These are phyloP conservation scores for Letharia columbiana DNA, from an alignment of 495 filamentous ascomycete species.

Conservation along the genomic window DNA sequence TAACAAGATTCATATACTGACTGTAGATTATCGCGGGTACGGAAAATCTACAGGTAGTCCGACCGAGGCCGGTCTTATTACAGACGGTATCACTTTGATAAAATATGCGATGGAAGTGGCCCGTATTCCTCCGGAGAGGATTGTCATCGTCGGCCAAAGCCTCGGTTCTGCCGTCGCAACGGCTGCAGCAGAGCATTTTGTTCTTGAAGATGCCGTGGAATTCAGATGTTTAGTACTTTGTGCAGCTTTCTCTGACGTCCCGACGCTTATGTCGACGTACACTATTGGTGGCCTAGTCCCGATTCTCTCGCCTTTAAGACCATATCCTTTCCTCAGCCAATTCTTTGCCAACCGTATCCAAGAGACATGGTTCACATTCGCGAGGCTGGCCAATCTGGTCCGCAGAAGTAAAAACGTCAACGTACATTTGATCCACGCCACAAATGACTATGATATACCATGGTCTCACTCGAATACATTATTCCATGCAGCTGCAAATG, in stretches of 20 bases:
- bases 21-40: slow-evolving; percentile 86
- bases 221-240: slow-evolving; percentile 72
- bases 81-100: slow-evolving; percentile 63
- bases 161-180: slow-evolving; percentile 79
- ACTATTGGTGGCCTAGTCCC: slow-evolving; percentile 68
- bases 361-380: slow-evolving; percentile 49
- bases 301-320: slow-evolving; percentile 62
- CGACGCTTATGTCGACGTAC: slow-evolving; percentile 62
- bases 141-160: slow-evolving; percentile 78
- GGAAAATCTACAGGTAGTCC: slow-evolving; percentile 72
- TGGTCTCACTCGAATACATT: slow-evolving; percentile 49
- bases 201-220: slow-evolving; percentile 10
- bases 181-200: slow-evolving; percentile 62
- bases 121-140: slow-evolving; percentile 55
- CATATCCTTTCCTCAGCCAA: slow-evolving; percentile 44
- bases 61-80: slow-evolving; percentile 72
- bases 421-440: slow-evolving; percentile 67
- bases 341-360: slow-evolving; percentile 41
- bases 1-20: slow-evolving; percentile 50
- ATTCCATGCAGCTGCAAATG: slow-evolving; percentile 49
- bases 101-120: slow-evolving; percentile 57
- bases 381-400: slow-evolving; percentile 34
- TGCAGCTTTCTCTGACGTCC: slow-evolving; percentile 67
- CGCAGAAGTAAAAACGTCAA: slow-evolving; percentile 44
- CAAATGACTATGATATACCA: slow-evolving; percentile 69